Percentiles rank a stretch among this genome's conserved stretches.
phyloP scores from a whole-genome alignment of 805 yeast species.

The Ogataea corticis region DNA sequence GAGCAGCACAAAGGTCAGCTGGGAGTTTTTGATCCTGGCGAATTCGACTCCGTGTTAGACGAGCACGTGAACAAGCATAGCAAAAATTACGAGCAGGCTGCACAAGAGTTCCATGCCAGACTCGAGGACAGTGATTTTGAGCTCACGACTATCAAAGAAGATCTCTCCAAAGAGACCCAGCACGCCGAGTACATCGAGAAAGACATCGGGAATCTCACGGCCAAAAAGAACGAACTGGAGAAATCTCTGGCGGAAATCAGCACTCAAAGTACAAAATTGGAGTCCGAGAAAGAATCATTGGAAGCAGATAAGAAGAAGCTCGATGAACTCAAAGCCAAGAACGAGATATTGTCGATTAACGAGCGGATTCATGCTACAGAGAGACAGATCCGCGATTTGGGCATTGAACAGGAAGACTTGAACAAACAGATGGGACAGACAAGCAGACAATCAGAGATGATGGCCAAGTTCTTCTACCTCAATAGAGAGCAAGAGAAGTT shows the following conservation, averaged over 20 bases:
- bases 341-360: slow-evolving; percentile 32
- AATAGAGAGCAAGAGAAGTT: slow-evolving; percentile 12
- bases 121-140: slow-evolving; percentile 19
- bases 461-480: slow-evolving; percentile 48
- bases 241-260: slow-evolving; percentile 39
- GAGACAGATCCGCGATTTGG: slow-evolving; percentile 36
- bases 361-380: slow-evolving; percentile 40
- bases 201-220: slow-evolving; percentile 40
- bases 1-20: slow-evolving; percentile 8
- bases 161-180: slow-evolving; percentile 45
- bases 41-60: slow-evolving; percentile 14
- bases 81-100: slow-evolving; percentile 2
- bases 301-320: slow-evolving; percentile 39
- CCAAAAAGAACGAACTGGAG: slow-evolving; percentile 40
- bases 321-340: slow-evolving; percentile 29
- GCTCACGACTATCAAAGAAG: slow-evolving; percentile 26
- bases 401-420: slow-evolving; percentile 51
- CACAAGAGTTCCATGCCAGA: slow-evolving; percentile 7
- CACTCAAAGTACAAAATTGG: slow-evolving; percentile 48
- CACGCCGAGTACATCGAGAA: slow-evolving; percentile 40
- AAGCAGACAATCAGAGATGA: slow-evolving; percentile 57
- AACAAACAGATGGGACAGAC: slow-evolving; percentile 50
- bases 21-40: slow-evolving; percentile 1
- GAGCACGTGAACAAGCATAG: slow-evolving; percentile 5
- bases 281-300: slow-evolving; percentile 45